phyloP scores from a whole-genome alignment of 805 yeast species.

The Clavispora phyllophila region DNA sequence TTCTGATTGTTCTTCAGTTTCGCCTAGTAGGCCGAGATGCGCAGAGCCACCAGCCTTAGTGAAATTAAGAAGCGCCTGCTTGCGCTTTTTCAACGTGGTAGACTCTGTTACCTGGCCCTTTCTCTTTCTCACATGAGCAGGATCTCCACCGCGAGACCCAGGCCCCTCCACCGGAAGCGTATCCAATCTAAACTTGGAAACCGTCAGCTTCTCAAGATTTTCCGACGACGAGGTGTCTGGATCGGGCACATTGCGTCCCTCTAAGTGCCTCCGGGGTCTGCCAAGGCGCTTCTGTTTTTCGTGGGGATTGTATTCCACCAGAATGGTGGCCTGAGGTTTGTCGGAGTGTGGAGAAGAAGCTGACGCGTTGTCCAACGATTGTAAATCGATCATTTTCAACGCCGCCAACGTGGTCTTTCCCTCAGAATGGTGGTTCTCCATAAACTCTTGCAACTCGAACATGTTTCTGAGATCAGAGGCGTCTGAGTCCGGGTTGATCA shows the following conservation, averaged over 20 bases:
- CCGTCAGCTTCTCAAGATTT: constrained; percentile 26
- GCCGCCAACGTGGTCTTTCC: constrained; percentile 16
- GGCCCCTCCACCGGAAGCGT: constrained; percentile 32
- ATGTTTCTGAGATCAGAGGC: constrained; percentile 1
- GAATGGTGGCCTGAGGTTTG: constrained; percentile 1
- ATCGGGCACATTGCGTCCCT: constrained; percentile 16
- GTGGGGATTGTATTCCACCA: constrained; percentile 28
- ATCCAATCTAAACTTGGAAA: constrained; percentile 32
- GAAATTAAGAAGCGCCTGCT: constrained; percentile 13
- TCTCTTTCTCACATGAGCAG: constrained; percentile 14
- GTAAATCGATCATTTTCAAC: constrained; percentile 18
- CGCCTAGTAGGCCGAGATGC: background rate
- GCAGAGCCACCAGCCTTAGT: constrained; percentile 1
- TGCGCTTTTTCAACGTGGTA: constrained; percentile 17
- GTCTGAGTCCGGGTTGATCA: background rate
- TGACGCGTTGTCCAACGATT: constrained; percentile 2
- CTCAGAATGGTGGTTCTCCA: constrained; percentile 4
- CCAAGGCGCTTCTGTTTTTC: constrained; percentile 31
- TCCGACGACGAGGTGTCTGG: constrained; percentile 15
- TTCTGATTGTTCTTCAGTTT: background rate
- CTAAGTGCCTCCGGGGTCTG: constrained; percentile 28
- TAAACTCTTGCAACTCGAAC: constrained; percentile 2
- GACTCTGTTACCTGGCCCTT: constrained; percentile 25
- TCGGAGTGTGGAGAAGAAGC: background rate
- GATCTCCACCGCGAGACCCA: constrained; percentile 36